These are phyloP conservation scores for Closterium sp. DNA, from an alignment of 139 green algal species.

Conservation along the genomic window DNA sequence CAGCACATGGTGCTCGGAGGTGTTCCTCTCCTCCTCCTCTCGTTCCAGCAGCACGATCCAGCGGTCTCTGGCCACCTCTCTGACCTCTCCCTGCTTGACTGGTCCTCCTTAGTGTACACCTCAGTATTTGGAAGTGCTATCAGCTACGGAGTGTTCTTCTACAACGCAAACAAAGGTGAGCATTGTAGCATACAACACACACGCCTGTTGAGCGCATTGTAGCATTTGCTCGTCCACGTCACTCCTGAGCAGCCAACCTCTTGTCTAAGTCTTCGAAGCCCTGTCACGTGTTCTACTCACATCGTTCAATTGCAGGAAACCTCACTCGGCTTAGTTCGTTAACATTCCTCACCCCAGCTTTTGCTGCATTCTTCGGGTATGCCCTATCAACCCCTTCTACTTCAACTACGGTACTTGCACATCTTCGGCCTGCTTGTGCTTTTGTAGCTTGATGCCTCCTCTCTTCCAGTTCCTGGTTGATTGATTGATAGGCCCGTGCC, in stretches of 20 bases:
- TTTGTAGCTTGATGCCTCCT: not conserved
- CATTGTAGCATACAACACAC: no score
- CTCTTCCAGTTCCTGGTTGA: not conserved
- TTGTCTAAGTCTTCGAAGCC: no score
- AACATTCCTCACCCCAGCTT: constrained; percentile 96
- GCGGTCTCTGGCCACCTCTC: constrained; percentile 43
- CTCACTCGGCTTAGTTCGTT: constrained; percentile 85
- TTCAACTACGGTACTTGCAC: no score
- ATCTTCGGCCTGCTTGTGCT: no score
- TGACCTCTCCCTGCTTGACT: constrained; percentile 47
- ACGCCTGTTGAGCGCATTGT: no score
- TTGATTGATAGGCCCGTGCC: no score
- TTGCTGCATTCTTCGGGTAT: constrained; percentile 70
- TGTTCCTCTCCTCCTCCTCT: constrained; percentile 54
- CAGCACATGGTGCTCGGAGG: constrained; percentile 94
- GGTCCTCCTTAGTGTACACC: constrained; percentile 66
- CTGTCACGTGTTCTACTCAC: no score
- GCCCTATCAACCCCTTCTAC: no score
- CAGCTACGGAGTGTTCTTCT: constrained; percentile 83
- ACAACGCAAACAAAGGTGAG: constrained; percentile 56
- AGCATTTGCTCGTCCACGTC: not conserved
- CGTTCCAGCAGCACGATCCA: constrained; percentile 34
- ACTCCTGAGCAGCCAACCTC: no score
- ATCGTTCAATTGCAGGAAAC: constrained; percentile 33
- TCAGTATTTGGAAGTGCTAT: constrained; percentile 87